Evolutionary conservation across 345 rosid genomes (phyloP), one percentile per base, ranked within the genome.

Genomic region (thale cress (Arabidopsis thaliana)): DNA sequence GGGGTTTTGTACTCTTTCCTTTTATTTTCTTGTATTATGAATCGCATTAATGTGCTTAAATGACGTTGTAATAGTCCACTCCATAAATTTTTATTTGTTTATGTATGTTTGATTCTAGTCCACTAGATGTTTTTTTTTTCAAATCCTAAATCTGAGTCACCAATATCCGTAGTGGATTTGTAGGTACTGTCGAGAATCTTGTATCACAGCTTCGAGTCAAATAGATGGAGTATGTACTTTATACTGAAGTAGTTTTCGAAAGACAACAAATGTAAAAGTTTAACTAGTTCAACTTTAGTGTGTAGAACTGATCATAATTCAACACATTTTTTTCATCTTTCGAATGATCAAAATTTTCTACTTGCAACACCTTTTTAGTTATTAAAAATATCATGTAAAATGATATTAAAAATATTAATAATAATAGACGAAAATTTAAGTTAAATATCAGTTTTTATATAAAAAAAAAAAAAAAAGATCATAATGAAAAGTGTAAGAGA

Each of bases 111-210:
- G 14, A 36, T 60, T 62, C 44, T 45, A 62, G 71, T 55, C 80
- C 71, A 76, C 74, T 76, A 23, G 64, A 51, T 68, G 40, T 42
- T 68, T 33, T 56, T 60, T 51, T 20, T 37, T 37, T 33, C 34
- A 3, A 48, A 74, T 42, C 16, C 41, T 10, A 42, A 10, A 24
- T 52, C 16, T 44, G 58, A 52, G 60, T 61, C 74, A 76, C 41
- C n/a, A 60, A 55, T 76, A 76, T 62, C 63, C 53, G 22, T 57
- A 36, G 80, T 77, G 80, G 71, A 63, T 63, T 77, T 77, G 71
- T 70, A 6, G 76, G 71, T 77, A 36, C 51, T n/a, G 24, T 33
- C 56, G 32, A 37, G 75, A 69, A 63, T 63, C 66, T 77, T 62
- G 69, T 11, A 76, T 61, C 70, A 23, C n/a, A 59, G 41, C 57